Base-by-base conservation (phyloP, 1,284 basidiomycete species). In the Ganoderma resinaceum region DNA sequence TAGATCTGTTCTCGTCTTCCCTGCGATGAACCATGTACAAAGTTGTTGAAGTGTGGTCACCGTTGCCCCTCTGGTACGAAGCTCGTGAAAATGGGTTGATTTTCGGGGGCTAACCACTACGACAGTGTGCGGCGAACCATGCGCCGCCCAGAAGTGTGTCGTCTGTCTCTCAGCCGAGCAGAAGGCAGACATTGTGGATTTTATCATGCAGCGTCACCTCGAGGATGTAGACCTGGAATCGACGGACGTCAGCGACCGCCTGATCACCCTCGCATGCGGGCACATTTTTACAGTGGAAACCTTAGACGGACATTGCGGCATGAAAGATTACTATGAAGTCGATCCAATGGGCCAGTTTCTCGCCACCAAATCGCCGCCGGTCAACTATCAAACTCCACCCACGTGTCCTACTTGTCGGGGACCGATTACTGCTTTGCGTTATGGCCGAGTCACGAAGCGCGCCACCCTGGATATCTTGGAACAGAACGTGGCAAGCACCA, bases 251-350 rank as follows among this genome's bases (percentile, higher is more conserved):
- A 84, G 87, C 72, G 85, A 89, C 52, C 79, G 87, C 8, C 76
- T 91, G 35, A 89, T 94, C 72, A 91, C 88, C 0, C 81, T 92
- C 29, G 82, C 80, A 14, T 94, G 92, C 73, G 76, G 85, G 0
- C 92, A 94, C 74, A 78, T 85, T 0, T 93, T 93, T 77, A 93
- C 92, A 0, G 87, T 91, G 5, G 90, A 91, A 76, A 90, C 90
- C 0, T 81, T 94, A 23, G 92, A 94, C 68, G 89, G 89, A 0
- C 81, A 85, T 62, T 88, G 87, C 69, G 73, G 78, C 4, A 84
- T 94, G 80, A 64, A 70, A 0, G 82, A 85, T 0, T 91, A 86
- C 74, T 94, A 93, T 75, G 72, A 75, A 74, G 53, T 72, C 1
- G 73, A 78, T 23, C 52, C 42, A 0, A 72, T 81, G 37, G 85